Percentiles rank a stretch among this genome's conserved stretches.
phyloP scores from a whole-genome alignment of 805 yeast genomes.

The Isabelozyma heimii region DNA sequence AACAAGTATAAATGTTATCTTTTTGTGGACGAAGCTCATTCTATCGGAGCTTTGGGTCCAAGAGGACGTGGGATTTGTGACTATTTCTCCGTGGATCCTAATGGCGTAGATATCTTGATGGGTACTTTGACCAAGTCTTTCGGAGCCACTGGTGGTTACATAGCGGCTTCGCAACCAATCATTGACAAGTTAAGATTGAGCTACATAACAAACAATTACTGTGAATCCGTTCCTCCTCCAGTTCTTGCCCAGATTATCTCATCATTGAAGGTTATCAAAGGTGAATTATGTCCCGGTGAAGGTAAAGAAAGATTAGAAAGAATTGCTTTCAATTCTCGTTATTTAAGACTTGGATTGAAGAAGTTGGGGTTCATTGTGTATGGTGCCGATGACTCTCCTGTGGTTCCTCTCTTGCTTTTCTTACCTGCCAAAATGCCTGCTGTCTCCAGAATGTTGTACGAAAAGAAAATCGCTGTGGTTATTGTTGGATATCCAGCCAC shows the following conservation, averaged over 20 bases:
- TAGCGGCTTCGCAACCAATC: constrained; percentile 70
- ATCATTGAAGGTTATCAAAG: constrained; percentile 74
- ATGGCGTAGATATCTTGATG: constrained; percentile 82
- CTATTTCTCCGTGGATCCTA: constrained; percentile 77
- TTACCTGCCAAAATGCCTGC: constrained; percentile 96
- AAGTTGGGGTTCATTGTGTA: constrained; percentile 90
- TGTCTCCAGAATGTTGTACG: constrained; percentile 76
- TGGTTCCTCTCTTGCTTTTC: constrained; percentile 81
- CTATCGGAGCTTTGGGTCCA: constrained; percentile 98
- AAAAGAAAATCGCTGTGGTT: constrained; percentile 85
- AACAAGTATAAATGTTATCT: constrained; percentile 85
- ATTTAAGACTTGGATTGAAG: constrained; percentile 84
- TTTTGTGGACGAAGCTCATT: constrained; percentile 97
- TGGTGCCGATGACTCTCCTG: constrained; percentile 97
- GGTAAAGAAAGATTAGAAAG: constrained; percentile 88
- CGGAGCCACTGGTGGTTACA: constrained; percentile 98
- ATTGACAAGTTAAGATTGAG: constrained; percentile 74
- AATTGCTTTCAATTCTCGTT: constrained; percentile 94
- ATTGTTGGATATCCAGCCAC: constrained; percentile 98
- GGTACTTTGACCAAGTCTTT: constrained; percentile 97
- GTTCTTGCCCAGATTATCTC: constrained; percentile 85
- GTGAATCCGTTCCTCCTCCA: constrained; percentile 89
- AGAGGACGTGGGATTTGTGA: constrained; percentile 94
- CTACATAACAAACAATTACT: constrained; percentile 69
- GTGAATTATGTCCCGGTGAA: constrained; percentile 86